These are phyloP conservation scores for Drosera capensis DNA, from an alignment of 148 eudicot genomes.

Conservation along the genomic window DNA sequence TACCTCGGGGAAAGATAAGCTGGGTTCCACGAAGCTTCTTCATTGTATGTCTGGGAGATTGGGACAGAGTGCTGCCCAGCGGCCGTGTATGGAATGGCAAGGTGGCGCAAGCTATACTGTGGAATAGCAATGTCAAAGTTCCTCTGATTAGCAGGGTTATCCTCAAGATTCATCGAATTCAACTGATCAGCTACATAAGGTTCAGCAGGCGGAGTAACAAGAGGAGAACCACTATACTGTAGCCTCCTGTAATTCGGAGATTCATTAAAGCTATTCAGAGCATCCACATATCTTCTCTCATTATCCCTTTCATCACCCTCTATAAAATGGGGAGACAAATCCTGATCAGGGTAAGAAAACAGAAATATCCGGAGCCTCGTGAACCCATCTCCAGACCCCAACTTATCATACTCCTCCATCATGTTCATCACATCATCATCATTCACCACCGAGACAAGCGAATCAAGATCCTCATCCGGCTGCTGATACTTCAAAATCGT, in stretches of 20 bases:
- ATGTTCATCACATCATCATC: conserved; percentile 90
- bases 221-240: conserved; percentile 26
- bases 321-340: conserved; percentile 34
- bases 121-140: conserved; percentile 54
- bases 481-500: conserved; percentile 82
- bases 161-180: conserved; percentile 59
- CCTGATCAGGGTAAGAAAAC: conserved; percentile 64
- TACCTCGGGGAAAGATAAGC: conserved; percentile 73
- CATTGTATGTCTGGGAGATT: conserved; percentile 30
- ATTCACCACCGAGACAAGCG: conserved; percentile 93
- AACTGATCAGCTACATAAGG: conserved; percentile 51
- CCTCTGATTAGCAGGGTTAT: conserved; percentile 46
- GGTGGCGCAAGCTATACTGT: conserved; percentile 44
- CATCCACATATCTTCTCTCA: conserved; percentile 90
- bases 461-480: conserved; percentile 97
- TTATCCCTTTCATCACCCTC: conserved; percentile 79
- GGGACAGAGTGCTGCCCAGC: conserved; percentile 36
- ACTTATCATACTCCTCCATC: conserved; percentile 99
- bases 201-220: conserved; percentile 36
- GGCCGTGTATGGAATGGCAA: conserved; percentile 50
- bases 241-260: conserved; percentile 44
- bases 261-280: conserved; percentile 77
- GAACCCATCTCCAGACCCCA: conserved; percentile 73
- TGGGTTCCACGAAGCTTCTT: conserved; percentile 79
- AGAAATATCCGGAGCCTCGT: conserved; percentile 83